Base-by-base conservation (phyloP, 371 early-diverging fungal species). In the Mucor ambiguus region DNA sequence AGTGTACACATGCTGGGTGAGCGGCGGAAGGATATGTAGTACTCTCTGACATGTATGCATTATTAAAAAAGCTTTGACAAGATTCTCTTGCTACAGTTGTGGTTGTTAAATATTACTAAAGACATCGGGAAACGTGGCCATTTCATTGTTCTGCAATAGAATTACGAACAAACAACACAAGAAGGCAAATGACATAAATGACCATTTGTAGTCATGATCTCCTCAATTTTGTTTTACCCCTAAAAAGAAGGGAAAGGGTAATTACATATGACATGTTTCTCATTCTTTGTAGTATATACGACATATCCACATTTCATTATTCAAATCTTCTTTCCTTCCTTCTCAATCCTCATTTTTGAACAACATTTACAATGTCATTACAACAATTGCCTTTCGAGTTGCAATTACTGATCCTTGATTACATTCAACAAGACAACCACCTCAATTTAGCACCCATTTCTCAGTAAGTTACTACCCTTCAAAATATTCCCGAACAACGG, bases 311-410 rank as follows among this genome's bases (percentile, higher is more conserved):
- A 43, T 33, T 46, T 33, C 10, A n/a, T 55, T 48, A n/a, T 61
- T 29, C 35, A 8, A 57, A 43, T 64, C 26, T 55, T 64, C 26
- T 58, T 58, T 55, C 26, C 60, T 55, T 60, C 24, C 57, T 54
- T 49, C 18, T 49, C 59, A 22, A 55, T 54, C 41, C 0, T 41
- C 41, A 41, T 41, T 5, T 41, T 41, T 41, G 18, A 18, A 18
- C 41, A 35, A 49, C 18, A 38, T 49, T 37, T 29, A 38, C 12
- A 26, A 70, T 59, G 58, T 29, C 63, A 65, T 33, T 75, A 54
- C 28, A 67, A 14, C 58, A 60, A 29, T 49, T 78, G 43, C 73
- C 79, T 22, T 58, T 64, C 35, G 79, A 78, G 52, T 57, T 78
- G 12, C 67, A 75, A 38, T 59, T 75, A 7, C 22, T 67, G 29